These are phyloP conservation scores for Neopestalotiopsis clavispora DNA, from an alignment of 2,329 filamentous ascomycete genomes.

Conservation along the genomic window DNA sequence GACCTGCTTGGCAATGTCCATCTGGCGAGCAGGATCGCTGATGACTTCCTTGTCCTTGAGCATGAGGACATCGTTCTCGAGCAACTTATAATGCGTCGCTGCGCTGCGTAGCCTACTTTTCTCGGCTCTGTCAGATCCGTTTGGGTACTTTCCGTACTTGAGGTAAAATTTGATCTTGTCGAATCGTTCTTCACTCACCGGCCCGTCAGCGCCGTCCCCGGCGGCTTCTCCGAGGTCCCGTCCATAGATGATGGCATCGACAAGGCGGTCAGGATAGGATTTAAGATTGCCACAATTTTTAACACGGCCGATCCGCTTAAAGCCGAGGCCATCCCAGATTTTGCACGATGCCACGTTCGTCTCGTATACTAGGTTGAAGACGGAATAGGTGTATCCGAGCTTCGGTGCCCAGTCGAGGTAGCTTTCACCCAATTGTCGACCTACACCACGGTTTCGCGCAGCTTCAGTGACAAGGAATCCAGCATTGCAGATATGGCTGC, in stretches of 20 bases:
- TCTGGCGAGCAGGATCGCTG: slow-evolving; percentile 85
- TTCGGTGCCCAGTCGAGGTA: slow-evolving; percentile 80
- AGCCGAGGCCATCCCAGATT: slow-evolving; percentile 90
- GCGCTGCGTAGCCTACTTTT: slow-evolving; percentile 93
- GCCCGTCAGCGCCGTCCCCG: slow-evolving; percentile 62
- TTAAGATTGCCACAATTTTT: slow-evolving; percentile 73
- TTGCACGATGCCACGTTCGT: slow-evolving; percentile 88
- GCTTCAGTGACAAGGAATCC: slow-evolving; percentile 78
- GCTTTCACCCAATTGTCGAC: slow-evolving; percentile 75
- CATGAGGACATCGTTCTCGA: slow-evolving; percentile 82
- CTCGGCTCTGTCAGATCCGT: slow-evolving; percentile 90
- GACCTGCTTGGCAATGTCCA: slow-evolving; percentile 81
- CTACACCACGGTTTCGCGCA: slow-evolving; percentile 74
- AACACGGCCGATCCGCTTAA: slow-evolving; percentile 88
- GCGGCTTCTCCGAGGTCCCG: slow-evolving; percentile 57
- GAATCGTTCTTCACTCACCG: slow-evolving; percentile 93
- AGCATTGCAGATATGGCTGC: slow-evolving; percentile 89
- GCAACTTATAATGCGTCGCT: slow-evolving; percentile 91
- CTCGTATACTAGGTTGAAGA: slow-evolving; percentile 95
- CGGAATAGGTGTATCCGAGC: slow-evolving; percentile 87
- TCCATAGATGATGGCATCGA: slow-evolving; percentile 82
- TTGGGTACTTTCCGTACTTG: slow-evolving; percentile 91
- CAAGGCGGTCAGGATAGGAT: slow-evolving; percentile 69
- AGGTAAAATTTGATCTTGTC: slow-evolving; percentile 99
- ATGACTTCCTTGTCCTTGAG: slow-evolving; percentile 98